Evolutionary conservation across 2,329 filamentous ascomycete genomes (phyloP).

Genomic region (Phialophora macrospora): DNA sequence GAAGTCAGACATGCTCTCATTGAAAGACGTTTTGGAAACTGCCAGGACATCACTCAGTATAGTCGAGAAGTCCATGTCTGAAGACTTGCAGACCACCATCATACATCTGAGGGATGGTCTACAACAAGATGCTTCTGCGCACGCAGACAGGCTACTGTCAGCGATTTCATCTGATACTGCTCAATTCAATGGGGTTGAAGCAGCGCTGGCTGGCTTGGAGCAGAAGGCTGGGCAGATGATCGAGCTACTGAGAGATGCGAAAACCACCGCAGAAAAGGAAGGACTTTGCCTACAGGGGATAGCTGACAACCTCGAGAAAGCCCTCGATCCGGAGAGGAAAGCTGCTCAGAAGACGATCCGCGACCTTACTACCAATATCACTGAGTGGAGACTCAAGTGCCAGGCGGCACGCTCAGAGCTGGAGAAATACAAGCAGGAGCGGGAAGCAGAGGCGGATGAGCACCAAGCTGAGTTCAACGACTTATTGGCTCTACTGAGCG

Average conservation of each 20-base stretch:
- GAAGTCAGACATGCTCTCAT: slow-evolving; percentile 12
- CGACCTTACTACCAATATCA: slow-evolving; percentile 3
- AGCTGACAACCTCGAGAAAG: slow-evolving; percentile 1
- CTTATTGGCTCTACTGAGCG: slow-evolving; percentile 4
- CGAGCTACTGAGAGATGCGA: slow-evolving; percentile 16
- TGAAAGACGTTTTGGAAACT: slow-evolving; percentile 7
- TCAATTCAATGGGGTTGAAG: slow-evolving; percentile 12
- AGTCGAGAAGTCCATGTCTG: slow-evolving; percentile 2
- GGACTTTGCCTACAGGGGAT: not conserved
- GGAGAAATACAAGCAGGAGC: slow-evolving; percentile 10
- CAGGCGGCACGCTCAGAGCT: slow-evolving; percentile 20
- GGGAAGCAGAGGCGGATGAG: slow-evolving; percentile 2
- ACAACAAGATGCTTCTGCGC: slow-evolving; percentile 2
- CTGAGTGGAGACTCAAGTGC: slow-evolving; percentile 17
- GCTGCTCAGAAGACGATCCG: slow-evolving; percentile 6
- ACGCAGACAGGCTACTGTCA: slow-evolving; percentile 3
- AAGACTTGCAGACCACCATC: slow-evolving; percentile 9
- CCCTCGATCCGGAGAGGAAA: slow-evolving; percentile 6
- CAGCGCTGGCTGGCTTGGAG: slow-evolving; percentile 13
- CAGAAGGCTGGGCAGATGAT: slow-evolving; percentile 13
- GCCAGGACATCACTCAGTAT: slow-evolving; percentile 1
- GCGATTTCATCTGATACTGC: slow-evolving; percentile 11
- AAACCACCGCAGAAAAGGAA: slow-evolving; percentile 7
- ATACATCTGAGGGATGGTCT: slow-evolving; percentile 16
- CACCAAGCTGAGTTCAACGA: slow-evolving; percentile 1